Conservation (phyloP, 345 rosid genomes). For the Adansonia digitata region DNA sequence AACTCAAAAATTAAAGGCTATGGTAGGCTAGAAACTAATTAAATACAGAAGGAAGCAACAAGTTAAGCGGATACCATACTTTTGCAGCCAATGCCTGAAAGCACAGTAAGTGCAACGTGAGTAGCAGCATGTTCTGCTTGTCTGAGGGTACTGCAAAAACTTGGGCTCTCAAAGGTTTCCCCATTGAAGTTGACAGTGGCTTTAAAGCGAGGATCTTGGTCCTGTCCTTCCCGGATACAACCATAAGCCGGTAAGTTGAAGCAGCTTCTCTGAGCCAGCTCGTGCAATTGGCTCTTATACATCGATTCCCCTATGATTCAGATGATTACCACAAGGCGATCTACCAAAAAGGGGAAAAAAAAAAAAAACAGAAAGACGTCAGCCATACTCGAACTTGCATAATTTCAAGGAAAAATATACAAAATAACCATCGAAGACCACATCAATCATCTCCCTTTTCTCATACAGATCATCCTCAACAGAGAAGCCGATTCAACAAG, state of each 20-base stretch:
- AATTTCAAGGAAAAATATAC: not conserved
- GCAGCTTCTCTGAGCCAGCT: constrained; percentile 38
- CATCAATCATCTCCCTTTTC: not conserved
- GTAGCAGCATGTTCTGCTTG: constrained; percentile 52
- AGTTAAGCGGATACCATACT: constrained; percentile 25
- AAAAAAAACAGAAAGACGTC: no score
- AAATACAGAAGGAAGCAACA: not conserved
- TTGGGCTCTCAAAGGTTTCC: constrained; percentile 40
- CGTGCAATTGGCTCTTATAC: constrained; percentile 47
- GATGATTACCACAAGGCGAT: constrained; percentile 5
- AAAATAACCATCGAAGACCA: not conserved
- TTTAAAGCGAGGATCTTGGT: constrained; percentile 48
- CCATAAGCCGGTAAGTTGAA: constrained; percentile 45
- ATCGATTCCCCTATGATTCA: constrained; percentile 25
- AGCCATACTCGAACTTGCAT: not conserved
- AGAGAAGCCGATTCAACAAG: not conserved
- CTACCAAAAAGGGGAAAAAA: not conserved
- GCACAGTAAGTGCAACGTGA: constrained; percentile 39
- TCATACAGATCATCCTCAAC: not conserved
- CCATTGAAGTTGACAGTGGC: constrained; percentile 43
- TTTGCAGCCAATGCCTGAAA: constrained; percentile 35
- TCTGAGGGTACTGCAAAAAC: constrained; percentile 40
- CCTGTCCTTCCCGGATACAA: constrained; percentile 45
- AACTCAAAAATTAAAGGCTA: not conserved
- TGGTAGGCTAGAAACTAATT: not conserved